phyloP scores from a whole-genome alignment of 768 basidiomycete genomes.

The Lentinula sp. region DNA sequence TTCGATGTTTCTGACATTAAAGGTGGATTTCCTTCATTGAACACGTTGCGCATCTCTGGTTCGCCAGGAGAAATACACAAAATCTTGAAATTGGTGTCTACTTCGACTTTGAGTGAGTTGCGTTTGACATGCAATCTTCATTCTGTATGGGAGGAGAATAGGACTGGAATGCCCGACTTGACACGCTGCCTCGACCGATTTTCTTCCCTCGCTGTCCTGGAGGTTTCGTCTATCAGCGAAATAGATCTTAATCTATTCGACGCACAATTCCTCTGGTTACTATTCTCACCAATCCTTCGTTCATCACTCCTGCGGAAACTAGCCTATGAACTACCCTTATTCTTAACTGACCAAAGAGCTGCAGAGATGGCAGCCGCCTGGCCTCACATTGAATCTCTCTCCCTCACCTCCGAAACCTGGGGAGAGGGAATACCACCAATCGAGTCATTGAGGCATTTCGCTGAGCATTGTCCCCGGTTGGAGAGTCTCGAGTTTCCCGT shows the following conservation, averaged over 20 bases:
- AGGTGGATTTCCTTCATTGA: not conserved
- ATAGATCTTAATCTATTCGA: not conserved
- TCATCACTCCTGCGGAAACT: not conserved
- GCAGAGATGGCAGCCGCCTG: not conserved
- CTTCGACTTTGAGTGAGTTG: not conserved
- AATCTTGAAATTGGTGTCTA: not conserved
- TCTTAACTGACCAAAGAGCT: not conserved
- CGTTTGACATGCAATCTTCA: not conserved
- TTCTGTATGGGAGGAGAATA: not conserved
- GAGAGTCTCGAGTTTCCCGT: not conserved
- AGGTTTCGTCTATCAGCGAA: not conserved
- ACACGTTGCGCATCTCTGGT: not conserved
- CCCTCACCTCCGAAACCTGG: not conserved
- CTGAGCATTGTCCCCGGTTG: not conserved
- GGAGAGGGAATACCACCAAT: not conserved
- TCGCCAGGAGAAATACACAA: not conserved
- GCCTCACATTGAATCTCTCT: not conserved
- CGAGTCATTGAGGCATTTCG: not conserved
- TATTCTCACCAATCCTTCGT: not conserved
- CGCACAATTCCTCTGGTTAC: not conserved
- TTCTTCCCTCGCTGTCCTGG: not conserved
- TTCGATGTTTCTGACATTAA: not conserved
- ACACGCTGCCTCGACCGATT: not conserved
- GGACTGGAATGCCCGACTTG: not conserved
- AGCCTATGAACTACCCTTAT: not conserved